phyloP scores from a whole-genome alignment of 768 basidiomycete genomes.

The Lentinula detonsa region DNA sequence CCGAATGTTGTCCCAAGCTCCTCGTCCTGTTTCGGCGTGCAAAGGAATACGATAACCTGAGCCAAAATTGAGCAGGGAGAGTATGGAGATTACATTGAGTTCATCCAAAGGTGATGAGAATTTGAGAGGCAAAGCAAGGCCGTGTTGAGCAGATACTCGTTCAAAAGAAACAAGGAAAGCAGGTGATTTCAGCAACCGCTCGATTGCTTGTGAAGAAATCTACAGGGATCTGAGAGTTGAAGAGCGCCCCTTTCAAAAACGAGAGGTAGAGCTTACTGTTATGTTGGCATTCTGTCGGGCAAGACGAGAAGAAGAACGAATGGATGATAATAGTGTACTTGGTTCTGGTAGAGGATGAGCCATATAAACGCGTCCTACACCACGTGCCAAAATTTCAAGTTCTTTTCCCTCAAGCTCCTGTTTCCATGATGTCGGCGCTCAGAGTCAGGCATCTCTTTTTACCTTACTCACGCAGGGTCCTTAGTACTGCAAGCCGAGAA shows the following conservation, averaged over 20 bases:
- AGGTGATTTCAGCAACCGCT: slow-evolving; percentile 56
- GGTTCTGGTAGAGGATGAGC: slow-evolving; percentile 25
- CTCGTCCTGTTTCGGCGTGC: slow-evolving; percentile 66
- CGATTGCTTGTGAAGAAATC: slow-evolving; percentile 55
- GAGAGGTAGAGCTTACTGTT: slow-evolving; percentile 32
- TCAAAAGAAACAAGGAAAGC: slow-evolving; percentile 58
- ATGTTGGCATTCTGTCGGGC: slow-evolving; percentile 44
- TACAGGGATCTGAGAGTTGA: slow-evolving; percentile 18
- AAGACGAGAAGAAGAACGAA: slow-evolving; percentile 46
- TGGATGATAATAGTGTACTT: slow-evolving; percentile 37
- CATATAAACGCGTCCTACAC: background rate
- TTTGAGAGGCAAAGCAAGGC: slow-evolving; percentile 70
- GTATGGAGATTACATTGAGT: slow-evolving; percentile 73
- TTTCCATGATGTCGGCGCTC: background rate
- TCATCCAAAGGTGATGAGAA: slow-evolving; percentile 71
- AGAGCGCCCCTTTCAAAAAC: background rate
- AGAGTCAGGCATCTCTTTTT: background rate
- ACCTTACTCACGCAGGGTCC: background rate
- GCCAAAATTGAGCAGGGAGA: slow-evolving; percentile 78
- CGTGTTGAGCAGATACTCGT: slow-evolving; percentile 58
- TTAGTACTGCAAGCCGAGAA: background rate
- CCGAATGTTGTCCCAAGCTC: slow-evolving; percentile 81
- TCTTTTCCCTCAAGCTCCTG: too few species aligned
- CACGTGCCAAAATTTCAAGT: background rate
- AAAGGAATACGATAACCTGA: slow-evolving; percentile 76